These are phyloP conservation scores for Crithidia bombi DNA, from an alignment of 208 protist genomes.

Conservation along the genomic window DNA sequence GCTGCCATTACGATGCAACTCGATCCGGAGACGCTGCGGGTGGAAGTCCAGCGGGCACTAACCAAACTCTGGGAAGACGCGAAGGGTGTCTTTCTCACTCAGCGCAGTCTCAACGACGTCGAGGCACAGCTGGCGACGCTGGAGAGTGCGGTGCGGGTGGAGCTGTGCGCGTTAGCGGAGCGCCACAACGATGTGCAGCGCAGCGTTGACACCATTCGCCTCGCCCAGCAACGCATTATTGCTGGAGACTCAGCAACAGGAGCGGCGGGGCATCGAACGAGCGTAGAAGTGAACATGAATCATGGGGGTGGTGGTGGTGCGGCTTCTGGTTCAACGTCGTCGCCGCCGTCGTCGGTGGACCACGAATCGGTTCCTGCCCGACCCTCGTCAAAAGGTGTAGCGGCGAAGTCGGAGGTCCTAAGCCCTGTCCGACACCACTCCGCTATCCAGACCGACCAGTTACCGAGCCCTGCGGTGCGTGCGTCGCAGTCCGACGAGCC, in stretches of 20 bases:
- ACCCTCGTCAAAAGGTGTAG: neutral
- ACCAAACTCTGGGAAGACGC: conserved; percentile 74
- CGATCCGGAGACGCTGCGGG: conserved; percentile 55
- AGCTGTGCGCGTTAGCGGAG: conserved; percentile 70
- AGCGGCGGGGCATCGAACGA: too few relatives aligned
- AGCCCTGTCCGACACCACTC: neutral
- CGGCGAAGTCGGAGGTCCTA: neutral
- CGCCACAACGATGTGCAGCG: conserved; percentile 46
- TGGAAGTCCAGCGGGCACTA: conserved; percentile 65
- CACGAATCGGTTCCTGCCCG: neutral
- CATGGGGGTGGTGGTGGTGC: neutral
- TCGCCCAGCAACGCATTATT: conserved; percentile 19
- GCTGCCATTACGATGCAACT: conserved; percentile 39
- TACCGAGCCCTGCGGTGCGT: neutral
- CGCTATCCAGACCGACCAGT: neutral
- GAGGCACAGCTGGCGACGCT: conserved; percentile 62
- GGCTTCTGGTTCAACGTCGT: neutral
- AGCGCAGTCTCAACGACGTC: conserved; percentile 52
- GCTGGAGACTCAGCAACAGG: too few relatives aligned
- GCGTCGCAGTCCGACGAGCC: neutral
- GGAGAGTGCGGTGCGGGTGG: conserved; percentile 73
- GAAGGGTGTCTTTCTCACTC: conserved; percentile 55
- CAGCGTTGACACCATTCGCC: conserved; percentile 34
- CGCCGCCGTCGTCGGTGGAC: neutral
- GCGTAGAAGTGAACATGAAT: neutral